Evolutionary conservation across 176 grass and related monocot genomes (phyloP).

Genomic region (Poa annua): DNA sequence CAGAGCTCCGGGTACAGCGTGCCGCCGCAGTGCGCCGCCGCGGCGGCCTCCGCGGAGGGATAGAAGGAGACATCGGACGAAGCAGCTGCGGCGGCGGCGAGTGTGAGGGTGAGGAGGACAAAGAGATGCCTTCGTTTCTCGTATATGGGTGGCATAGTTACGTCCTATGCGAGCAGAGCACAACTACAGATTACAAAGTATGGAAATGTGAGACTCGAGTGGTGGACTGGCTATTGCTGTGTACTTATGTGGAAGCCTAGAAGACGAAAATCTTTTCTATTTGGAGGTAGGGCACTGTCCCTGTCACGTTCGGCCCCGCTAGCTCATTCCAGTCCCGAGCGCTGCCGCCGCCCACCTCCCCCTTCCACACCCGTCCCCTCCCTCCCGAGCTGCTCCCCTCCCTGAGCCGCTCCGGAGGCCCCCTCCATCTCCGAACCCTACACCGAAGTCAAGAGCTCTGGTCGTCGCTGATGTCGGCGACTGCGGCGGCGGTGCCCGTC

Average conservation of each 20-base stretch:
- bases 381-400: too few species aligned
- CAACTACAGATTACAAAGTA: not conserved
- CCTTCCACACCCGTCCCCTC: too few species aligned
- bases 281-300: too few species aligned
- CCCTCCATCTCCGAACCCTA: too few species aligned
- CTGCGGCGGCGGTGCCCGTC: too few species aligned
- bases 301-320: too few species aligned
- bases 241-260: not conserved
- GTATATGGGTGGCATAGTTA: slow-evolving; percentile 35
- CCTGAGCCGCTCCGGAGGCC: too few species aligned
- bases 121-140: slow-evolving; percentile 30
- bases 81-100: not conserved
- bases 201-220: not conserved
- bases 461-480: too few species aligned
- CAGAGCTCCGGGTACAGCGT: slow-evolving; percentile 77
- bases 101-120: slow-evolving; percentile 35
- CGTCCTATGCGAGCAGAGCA: not conserved
- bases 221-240: too few species aligned
- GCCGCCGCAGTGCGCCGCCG: slow-evolving; percentile 63
- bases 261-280: not conserved
- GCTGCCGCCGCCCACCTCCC: too few species aligned
- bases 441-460: too few species aligned
- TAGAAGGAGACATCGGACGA: slow-evolving; percentile 37
- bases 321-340: too few species aligned
- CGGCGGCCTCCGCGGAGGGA: slow-evolving; percentile 42